Percentiles rank a stretch among this genome's conserved stretches.
Evolutionary conservation across 805 yeast genomes (phyloP).

Genomic region (Metahyphopichia silvanorum): DNA sequence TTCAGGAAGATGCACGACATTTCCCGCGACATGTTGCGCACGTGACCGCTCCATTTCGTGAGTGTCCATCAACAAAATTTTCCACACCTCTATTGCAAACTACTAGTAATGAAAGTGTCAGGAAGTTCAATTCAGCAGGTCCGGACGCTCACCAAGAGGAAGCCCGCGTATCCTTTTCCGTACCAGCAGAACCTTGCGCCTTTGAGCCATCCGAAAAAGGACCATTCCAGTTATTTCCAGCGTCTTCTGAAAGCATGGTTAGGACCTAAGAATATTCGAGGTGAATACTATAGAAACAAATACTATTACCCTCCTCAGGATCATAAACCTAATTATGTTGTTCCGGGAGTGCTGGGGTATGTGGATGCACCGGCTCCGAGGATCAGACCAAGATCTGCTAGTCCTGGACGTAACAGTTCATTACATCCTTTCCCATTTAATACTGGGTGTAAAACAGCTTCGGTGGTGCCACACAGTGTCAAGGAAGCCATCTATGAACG

Average conservation of each 20-base stretch:
- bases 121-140: slow-evolving; percentile 19
- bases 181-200: slow-evolving; percentile 31
- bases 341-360: slow-evolving; percentile 46
- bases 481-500: slow-evolving; percentile 60
- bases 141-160: slow-evolving; percentile 25
- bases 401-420: slow-evolving; percentile 21
- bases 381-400: slow-evolving; percentile 1
- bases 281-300: slow-evolving; percentile 75
- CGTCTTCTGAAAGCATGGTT: slow-evolving; percentile 68
- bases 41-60: no score
- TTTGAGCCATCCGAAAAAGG: slow-evolving; percentile 31
- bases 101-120: no score
- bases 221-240: slow-evolving; percentile 51
- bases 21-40: no score
- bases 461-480: slow-evolving; percentile 54
- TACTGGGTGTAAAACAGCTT: slow-evolving; percentile 63
- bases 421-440: slow-evolving; percentile 84
- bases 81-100: no score
- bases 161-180: slow-evolving; percentile 30
- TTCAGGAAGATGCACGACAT: no score
- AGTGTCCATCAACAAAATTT: no score
- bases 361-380: slow-evolving; percentile 12
- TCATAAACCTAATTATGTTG: slow-evolving; percentile 71
- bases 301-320: slow-evolving; percentile 65
- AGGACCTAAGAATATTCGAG: slow-evolving; percentile 82